Conservation (phyloP, 345 rosid species). For the Murraya koenigii region DNA sequence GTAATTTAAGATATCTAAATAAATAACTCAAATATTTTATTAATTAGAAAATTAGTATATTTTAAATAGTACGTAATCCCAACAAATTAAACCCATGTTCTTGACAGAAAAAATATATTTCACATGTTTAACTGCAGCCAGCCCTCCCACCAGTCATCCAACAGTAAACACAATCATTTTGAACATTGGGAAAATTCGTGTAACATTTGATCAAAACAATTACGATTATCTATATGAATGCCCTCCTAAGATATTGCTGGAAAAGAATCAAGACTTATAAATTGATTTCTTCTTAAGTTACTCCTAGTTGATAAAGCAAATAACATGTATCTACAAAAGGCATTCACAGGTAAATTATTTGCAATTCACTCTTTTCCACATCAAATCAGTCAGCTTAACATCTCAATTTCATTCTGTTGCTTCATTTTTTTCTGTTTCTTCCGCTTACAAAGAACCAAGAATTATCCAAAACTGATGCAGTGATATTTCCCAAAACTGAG, state of each 20-base stretch:
- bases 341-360: no score
- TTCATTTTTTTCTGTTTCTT: no score
- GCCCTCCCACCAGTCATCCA: conserved; percentile 52
- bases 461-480: not conserved
- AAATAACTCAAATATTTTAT: no score
- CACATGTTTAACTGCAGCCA: conserved; percentile 63
- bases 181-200: conserved; percentile 2
- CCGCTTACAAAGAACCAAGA: not conserved
- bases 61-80: no score
- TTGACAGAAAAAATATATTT: no score
- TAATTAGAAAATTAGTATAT: no score
- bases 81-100: no score
- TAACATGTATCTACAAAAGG: not conserved
- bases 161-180: not conserved
- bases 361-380: not conserved
- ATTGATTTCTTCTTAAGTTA: not conserved
- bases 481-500: no score
- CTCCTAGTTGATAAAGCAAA: not conserved
- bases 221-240: not conserved
- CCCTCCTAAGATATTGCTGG: not conserved
- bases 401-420: not conserved
- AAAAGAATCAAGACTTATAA: not conserved
- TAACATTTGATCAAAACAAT: not conserved
- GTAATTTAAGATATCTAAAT: no score
- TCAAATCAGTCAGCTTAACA: not conserved